Base-by-base conservation (phyloP, 768 basidiomycete species). In the Cyclocybe cylindracea region DNA sequence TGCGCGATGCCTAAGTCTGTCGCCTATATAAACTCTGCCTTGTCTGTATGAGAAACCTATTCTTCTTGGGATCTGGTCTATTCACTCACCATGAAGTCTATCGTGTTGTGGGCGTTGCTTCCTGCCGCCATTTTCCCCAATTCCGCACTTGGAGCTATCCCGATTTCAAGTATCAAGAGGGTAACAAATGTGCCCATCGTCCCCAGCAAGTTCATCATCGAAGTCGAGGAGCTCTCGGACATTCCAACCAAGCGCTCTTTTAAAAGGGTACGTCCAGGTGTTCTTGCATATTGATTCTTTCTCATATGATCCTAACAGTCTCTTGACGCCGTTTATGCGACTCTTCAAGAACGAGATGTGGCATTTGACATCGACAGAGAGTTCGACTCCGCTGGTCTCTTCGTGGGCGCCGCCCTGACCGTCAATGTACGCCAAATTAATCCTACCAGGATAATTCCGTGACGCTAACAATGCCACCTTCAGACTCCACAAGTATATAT, bases 341-440 rank as follows among this genome's bases (percentile, higher is more conserved):
- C 68, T 33, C 55, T 83, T 47, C 65, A 62, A 40, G 69, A 73
- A 55, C 72, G 79, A 18, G 68, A 59, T 10, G 68, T 83, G 10
- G 54, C 60, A 1, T 78, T 79, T 54, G 57, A 73, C 34, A 75
- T 84, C n/a, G 66, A 74, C 57, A 78, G 71, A 54, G 80, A 80
- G 52, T 88, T 75, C 69, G 73, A 83, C 46, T 56, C 73, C 0
- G 71, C 73, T 2, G 79, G 75, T 1, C 49, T 88, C n/a, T 86
- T 88, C 57, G 67, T 81, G 37, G 86, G 86, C 6, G 84, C 79
- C n/a, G 70, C 79, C 32, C 56, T 86, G 43, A 75, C 75, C 10
- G 60, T 86, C 38, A 57, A 63, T 36, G 79, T 78, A 53, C 52
- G 72, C 71, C 24, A 24, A 24, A 24, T 24, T 24, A 24, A 24